These are phyloP conservation scores for Pseudogymnoascus sp. DNA, from an alignment of 2,329 filamentous ascomycete genomes.

Conservation along the genomic window DNA sequence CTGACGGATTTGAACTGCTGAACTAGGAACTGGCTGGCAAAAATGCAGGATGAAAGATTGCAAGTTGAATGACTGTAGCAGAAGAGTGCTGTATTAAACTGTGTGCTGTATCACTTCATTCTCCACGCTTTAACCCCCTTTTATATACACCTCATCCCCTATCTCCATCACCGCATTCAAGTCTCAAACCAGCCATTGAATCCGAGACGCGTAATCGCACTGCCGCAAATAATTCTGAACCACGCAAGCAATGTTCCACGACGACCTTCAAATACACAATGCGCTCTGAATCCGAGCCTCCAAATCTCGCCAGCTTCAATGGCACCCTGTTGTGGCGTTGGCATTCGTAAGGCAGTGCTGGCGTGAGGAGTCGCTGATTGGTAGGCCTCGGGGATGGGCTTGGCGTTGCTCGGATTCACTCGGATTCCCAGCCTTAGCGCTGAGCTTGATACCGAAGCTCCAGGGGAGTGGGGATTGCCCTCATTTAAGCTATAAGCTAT, in stretches of 20 bases:
- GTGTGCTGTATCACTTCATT: neutral
- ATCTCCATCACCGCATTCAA: neutral
- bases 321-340: neutral
- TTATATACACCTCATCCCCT: constrained; percentile 6
- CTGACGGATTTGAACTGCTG: neutral
- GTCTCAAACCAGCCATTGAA: neutral
- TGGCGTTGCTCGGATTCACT: neutral
- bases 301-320: neutral
- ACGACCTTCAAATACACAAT: constrained; percentile 4
- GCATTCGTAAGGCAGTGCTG: neutral
- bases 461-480: neutral
- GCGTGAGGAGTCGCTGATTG: neutral
- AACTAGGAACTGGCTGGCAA: neutral
- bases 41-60: neutral
- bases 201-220: constrained; percentile 4
- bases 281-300: neutral
- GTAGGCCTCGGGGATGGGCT: neutral
- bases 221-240: neutral
- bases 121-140: neutral
- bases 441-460: neutral
- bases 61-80: neutral
- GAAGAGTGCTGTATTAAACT: neutral
- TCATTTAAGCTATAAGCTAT: constrained; percentile 1
- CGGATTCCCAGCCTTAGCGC: neutral
- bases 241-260: neutral